Conservation (phyloP, 495 filamentous ascomycete species). For the Aspergillus heteromorphus region DNA sequence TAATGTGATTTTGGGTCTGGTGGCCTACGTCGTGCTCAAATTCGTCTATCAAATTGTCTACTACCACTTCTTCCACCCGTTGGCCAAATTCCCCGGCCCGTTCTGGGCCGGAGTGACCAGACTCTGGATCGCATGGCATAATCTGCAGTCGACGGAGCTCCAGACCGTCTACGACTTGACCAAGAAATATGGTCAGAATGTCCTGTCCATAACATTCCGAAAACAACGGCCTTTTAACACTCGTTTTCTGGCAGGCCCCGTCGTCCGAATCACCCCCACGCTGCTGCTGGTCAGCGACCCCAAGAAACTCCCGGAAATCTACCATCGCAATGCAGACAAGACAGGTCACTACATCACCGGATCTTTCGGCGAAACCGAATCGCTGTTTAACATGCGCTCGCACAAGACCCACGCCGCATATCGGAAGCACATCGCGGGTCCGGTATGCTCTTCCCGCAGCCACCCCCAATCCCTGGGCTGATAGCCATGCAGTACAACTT, state of each 20-base stretch:
- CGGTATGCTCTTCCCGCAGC: slow-evolving; percentile 18
- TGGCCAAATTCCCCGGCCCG: slow-evolving; percentile 47
- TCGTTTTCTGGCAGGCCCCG: too few relatives aligned
- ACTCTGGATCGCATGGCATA: slow-evolving; percentile 47
- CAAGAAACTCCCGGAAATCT: slow-evolving; percentile 44
- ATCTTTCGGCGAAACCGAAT: slow-evolving; percentile 42
- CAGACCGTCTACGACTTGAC: slow-evolving; percentile 34
- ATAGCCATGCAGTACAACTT: slow-evolving; percentile 44
- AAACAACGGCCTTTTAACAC: too few relatives aligned
- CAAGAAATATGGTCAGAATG: slow-evolving; percentile 42
- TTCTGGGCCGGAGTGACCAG: slow-evolving; percentile 49
- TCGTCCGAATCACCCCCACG: slow-evolving; percentile 43
- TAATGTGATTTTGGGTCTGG: slow-evolving; percentile 18
- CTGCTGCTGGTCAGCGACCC: slow-evolving; percentile 42
- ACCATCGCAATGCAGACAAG: slow-evolving; percentile 52
- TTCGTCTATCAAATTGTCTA: slow-evolving; percentile 36
- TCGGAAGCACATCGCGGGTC: slow-evolving; percentile 37
- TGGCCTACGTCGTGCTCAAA: slow-evolving; percentile 25
- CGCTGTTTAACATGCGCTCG: slow-evolving; percentile 45
- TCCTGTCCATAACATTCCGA: too few relatives aligned
- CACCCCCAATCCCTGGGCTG: not conserved
- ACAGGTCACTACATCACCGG: slow-evolving; percentile 49
- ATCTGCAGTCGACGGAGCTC: slow-evolving; percentile 38
- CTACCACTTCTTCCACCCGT: slow-evolving; percentile 49
- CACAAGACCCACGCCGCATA: slow-evolving; percentile 45